These are phyloP conservation scores for Candolleomyces efflorescens DNA, from an alignment of 768 basidiomycete species.

Conservation along the genomic window DNA sequence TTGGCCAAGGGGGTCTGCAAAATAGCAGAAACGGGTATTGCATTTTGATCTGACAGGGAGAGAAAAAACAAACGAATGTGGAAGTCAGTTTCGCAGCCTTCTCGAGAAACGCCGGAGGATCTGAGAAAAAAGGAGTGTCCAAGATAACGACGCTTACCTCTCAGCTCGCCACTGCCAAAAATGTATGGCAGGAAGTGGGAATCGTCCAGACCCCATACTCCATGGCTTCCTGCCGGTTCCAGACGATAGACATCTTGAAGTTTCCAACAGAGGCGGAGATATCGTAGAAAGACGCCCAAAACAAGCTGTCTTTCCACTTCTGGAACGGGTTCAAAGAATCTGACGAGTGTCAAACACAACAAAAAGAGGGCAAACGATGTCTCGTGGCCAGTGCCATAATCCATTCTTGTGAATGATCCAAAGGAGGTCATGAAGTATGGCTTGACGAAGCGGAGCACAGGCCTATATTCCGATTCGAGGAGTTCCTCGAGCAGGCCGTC, in stretches of 20 bases:
- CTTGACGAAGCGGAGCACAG: conserved; percentile 58
- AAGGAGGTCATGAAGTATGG: conserved; percentile 83
- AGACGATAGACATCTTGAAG: conserved; percentile 87
- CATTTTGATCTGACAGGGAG: conserved; percentile 47
- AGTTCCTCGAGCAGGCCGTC: conserved; percentile 45
- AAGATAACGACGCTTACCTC: conserved; percentile 42
- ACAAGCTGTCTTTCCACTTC: conserved; percentile 60
- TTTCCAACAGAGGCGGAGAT: conserved; percentile 77
- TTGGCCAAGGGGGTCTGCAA: conserved; percentile 53
- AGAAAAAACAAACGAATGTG: conserved; percentile 3
- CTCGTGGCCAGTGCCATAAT: conserved; percentile 98
- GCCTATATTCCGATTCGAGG: conserved; percentile 39
- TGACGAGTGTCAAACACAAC: conserved; percentile 62
- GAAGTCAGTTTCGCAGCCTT: background rate
- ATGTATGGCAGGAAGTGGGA: conserved; percentile 86
- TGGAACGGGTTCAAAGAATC: conserved; percentile 54
- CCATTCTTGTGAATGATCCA: conserved; percentile 86
- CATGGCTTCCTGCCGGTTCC: conserved; percentile 96
- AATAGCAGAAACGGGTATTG: conserved; percentile 61
- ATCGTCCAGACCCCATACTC: conserved; percentile 97
- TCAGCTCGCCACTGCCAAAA: conserved; percentile 86
- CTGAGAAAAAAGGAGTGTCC: conserved; percentile 7
- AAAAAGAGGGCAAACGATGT: conserved; percentile 82
- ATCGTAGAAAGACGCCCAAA: conserved; percentile 68
- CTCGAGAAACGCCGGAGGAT: conserved; percentile 1